These are phyloP conservation scores for Cystobasidium sp. DNA, from an alignment of 1,284 basidiomycete species.

Conservation along the genomic window DNA sequence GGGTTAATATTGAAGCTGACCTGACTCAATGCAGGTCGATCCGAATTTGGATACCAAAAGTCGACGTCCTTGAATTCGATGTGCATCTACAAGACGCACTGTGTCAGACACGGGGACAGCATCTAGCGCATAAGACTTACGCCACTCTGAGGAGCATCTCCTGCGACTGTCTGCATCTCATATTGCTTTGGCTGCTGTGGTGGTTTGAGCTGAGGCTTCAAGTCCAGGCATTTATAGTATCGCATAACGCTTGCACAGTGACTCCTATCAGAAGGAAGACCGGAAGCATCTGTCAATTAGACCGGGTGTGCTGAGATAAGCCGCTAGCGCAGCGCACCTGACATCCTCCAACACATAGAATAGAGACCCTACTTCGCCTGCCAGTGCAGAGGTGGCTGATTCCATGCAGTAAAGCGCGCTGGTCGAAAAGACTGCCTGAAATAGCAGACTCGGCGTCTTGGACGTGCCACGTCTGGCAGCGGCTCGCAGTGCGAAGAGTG, in stretches of 20 bases:
- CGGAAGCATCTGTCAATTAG: neutral
- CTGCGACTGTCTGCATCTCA: slow-evolving; percentile 2
- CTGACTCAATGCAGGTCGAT: slow-evolving; percentile 64
- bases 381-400: slow-evolving; percentile 21
- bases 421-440: slow-evolving; percentile 5
- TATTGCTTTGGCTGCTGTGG: slow-evolving; percentile 16
- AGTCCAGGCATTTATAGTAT: slow-evolving; percentile 32
- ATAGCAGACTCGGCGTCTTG: neutral
- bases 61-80: slow-evolving; percentile 65
- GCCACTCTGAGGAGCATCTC: neutral
- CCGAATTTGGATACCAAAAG: slow-evolving; percentile 69
- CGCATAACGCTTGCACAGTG: slow-evolving; percentile 28
- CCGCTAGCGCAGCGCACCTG: slow-evolving; percentile 3
- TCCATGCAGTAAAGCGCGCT: slow-evolving; percentile 30
- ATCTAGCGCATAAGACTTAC: slow-evolving; percentile 1
- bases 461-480: neutral
- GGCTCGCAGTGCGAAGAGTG: slow-evolving; percentile 39
- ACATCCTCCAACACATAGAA: slow-evolving; percentile 37
- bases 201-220: slow-evolving; percentile 22
- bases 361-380: slow-evolving; percentile 18
- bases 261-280: slow-evolving; percentile 10
- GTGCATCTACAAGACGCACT: slow-evolving; percentile 15
- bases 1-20: slow-evolving; percentile 71
- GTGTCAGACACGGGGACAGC: no score
- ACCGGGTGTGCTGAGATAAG: neutral